Percentiles rank a stretch among this genome's conserved stretches.
phyloP scores from a whole-genome alignment of 192 early-diverging fungal species.

The Kappamyces sp. region DNA sequence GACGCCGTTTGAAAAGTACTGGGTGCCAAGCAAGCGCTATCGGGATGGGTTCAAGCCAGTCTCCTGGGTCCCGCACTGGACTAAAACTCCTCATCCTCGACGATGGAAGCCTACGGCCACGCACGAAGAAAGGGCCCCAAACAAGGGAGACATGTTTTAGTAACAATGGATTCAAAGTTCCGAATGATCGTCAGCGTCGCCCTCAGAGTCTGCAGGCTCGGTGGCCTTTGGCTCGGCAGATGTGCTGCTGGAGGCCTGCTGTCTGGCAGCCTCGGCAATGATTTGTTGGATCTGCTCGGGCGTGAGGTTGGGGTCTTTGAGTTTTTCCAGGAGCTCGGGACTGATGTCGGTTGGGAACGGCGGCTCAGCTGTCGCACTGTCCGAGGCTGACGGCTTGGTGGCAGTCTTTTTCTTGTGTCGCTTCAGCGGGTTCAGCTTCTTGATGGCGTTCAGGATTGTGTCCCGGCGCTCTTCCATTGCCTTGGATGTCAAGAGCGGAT shows the following conservation, averaged over 20 bases:
- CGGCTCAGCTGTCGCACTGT: not conserved
- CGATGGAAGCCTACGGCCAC: constrained; percentile 29
- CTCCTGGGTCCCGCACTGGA: constrained; percentile 51
- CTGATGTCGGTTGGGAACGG: not conserved
- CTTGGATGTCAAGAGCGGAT: constrained; percentile 66
- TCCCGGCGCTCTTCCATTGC: constrained; percentile 32
- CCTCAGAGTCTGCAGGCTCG: no score
- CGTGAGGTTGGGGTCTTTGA: not conserved
- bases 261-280: no score
- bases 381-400: not conserved
- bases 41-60: constrained; percentile 49
- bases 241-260: no score
- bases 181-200: not conserved
- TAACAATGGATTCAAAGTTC: constrained; percentile 21
- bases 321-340: not conserved
- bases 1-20: constrained; percentile 47
- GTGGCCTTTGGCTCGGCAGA: no score
- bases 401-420: not conserved
- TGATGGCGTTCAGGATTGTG: constrained; percentile 40
- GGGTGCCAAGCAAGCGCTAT: constrained; percentile 45
- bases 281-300: no score
- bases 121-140: constrained; percentile 27
- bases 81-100: constrained; percentile 37
- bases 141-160: constrained; percentile 41
- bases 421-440: constrained; percentile 8